A percentile compares a stretch with the other conserved stretches of the same genome.
Evolutionary conservation across 2,329 filamentous ascomycete species (phyloP).

Genomic region (Penicillium sp.): DNA sequence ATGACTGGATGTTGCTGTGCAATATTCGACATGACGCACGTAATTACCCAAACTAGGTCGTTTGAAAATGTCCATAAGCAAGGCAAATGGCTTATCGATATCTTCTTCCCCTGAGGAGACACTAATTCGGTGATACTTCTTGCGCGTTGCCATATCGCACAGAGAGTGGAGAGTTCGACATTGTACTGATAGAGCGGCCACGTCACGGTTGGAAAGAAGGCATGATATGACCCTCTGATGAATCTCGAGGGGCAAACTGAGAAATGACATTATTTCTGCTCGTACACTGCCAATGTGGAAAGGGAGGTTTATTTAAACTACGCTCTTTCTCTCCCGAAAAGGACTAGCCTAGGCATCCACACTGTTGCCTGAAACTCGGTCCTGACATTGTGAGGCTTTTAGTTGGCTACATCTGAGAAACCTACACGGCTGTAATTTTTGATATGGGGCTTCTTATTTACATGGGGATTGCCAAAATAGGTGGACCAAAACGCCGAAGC

Average conservation of each 20-base stretch:
- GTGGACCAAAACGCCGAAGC: not conserved
- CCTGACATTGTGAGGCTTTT: not conserved
- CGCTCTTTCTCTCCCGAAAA: not conserved
- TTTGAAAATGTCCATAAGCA: conserved; percentile 21
- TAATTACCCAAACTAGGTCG: conserved; percentile 18
- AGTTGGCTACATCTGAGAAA: not conserved
- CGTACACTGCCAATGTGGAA: not conserved
- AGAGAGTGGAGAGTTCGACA: conserved; percentile 11
- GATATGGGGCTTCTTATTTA: not conserved
- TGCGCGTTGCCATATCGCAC: conserved; percentile 17
- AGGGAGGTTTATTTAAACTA: not conserved
- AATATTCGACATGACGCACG: conserved; percentile 18
- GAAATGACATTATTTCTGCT: not conserved
- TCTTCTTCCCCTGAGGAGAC: not conserved
- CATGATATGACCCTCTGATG: conserved; percentile 8
- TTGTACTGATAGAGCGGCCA: conserved; percentile 15
- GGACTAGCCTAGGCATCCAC: conserved; percentile 1
- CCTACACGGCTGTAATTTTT: too few species aligned
- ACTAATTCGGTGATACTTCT: conserved; percentile 10
- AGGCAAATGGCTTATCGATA: conserved; percentile 14
- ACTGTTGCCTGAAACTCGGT: not conserved
- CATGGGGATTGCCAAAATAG: not conserved
- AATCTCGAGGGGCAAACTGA: conserved; percentile 1
- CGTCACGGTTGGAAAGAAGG: conserved; percentile 14
- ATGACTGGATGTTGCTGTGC: not conserved